phyloP scores from a whole-genome alignment of 1,284 basidiomycete species.

The Pholiota adiposa region DNA sequence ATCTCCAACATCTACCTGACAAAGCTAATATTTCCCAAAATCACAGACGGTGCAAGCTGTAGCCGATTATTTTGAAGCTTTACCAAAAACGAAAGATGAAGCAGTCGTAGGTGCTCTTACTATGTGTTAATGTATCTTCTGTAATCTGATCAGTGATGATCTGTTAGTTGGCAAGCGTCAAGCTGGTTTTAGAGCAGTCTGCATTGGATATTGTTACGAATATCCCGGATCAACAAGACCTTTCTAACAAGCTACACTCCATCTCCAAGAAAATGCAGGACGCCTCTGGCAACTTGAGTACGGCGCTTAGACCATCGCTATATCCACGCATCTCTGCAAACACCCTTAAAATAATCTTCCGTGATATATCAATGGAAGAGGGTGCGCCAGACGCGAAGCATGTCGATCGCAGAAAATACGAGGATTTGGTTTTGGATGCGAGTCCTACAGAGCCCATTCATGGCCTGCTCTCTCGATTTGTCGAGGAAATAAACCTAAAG shows the following conservation, averaged over 20 bases:
- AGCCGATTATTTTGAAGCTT: not conserved
- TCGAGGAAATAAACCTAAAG: not conserved
- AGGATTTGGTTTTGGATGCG: conserved; percentile 1
- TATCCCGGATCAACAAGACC: not conserved
- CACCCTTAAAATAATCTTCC: not conserved
- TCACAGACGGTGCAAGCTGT: not conserved
- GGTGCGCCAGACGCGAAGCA: not conserved
- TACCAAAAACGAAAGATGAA: not conserved
- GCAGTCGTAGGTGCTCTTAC: not conserved
- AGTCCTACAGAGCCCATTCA: conserved; percentile 3
- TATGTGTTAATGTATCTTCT: not conserved
- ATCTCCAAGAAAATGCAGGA: not conserved
- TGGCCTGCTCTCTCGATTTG: not conserved
- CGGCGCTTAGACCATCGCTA: not conserved
- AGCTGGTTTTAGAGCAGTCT: not conserved
- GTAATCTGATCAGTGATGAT: not conserved
- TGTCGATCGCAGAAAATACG: not conserved
- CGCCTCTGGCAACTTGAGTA: not conserved
- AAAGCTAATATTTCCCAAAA: not conserved
- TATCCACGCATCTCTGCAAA: not conserved
- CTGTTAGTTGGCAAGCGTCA: not conserved
- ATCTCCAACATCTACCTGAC: not conserved
- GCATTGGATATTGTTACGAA: not conserved
- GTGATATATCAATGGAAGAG: not conserved
- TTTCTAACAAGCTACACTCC: not conserved